These are phyloP conservation scores for Volutella citrinella DNA, from an alignment of 2,329 filamentous ascomycete genomes.

Conservation along the genomic window DNA sequence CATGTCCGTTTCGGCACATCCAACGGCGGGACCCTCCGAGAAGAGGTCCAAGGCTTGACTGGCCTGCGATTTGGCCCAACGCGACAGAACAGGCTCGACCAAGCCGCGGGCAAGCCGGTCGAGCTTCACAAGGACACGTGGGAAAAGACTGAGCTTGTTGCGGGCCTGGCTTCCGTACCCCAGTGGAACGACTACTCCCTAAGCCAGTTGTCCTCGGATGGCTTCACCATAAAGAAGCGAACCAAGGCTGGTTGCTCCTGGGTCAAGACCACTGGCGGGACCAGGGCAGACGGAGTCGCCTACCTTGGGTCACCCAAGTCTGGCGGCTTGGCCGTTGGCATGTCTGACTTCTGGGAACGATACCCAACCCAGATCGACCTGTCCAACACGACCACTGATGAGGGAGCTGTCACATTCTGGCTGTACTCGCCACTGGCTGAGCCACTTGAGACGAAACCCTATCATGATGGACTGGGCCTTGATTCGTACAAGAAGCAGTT, in stretches of 20 bases:
- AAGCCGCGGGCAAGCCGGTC: conserved; percentile 44
- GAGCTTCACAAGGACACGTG: conserved; percentile 6
- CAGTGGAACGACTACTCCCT: conserved; percentile 56
- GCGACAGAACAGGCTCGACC: conserved; percentile 44
- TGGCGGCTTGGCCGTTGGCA: conserved; percentile 57
- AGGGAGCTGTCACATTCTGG: conserved; percentile 55
- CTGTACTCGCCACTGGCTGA: conserved; percentile 55
- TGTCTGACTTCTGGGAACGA: conserved; percentile 61
- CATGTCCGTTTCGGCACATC: conserved; percentile 55
- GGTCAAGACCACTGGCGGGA: conserved; percentile 55
- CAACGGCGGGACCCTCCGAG: conserved; percentile 51
- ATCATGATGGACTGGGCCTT: conserved; percentile 54
- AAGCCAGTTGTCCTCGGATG: conserved; percentile 55
- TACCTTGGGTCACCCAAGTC: conserved; percentile 54
- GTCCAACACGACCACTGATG: conserved; percentile 43
- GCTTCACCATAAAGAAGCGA: conserved; percentile 57
- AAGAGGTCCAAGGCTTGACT: conserved; percentile 58
- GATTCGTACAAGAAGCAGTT: conserved; percentile 56
- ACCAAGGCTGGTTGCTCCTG: conserved; percentile 54
- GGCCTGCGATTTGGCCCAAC: conserved; percentile 55
- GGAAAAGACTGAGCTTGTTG: conserved; percentile 29
- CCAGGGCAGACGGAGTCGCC: conserved; percentile 50
- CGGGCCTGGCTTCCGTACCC: conserved; percentile 49
- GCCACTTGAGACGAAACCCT: conserved; percentile 54
- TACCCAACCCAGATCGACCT: conserved; percentile 58